Base-by-base conservation (phyloP, 257 asterid genomes). In the Lycium ferocissimum region DNA sequence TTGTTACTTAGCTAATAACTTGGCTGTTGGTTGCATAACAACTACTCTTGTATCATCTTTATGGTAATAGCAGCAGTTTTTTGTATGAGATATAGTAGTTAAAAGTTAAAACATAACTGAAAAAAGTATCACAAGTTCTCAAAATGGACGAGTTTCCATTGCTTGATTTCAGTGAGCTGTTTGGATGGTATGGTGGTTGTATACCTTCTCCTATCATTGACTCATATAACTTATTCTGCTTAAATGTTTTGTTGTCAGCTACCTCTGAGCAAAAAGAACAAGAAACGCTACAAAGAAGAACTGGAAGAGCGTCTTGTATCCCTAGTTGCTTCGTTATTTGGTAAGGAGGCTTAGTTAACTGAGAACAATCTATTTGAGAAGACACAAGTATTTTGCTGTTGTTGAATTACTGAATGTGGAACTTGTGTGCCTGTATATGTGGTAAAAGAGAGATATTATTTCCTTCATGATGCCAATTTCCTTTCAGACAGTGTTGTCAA, bases 231-330 rank as follows among this genome's bases (percentile, higher is more conserved):
- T 53, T 26, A 78, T 76, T 78, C 22, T 78, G 49, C 47, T 76
- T 53, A 14, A 26, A 78, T 53, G 26, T 26, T 78, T 83, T 86
- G 81, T 85, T 83, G 8, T 82, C 86, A 97, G 99, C 81, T 95
- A 88, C 98, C 98, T 85, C 87, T 95, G 90, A 95, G 91, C 94
- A 97, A 97, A 94, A 97, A 95, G 91, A 93, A 94, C 92, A 96
- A 93, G 96, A 94, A 85, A 84, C 87, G 92, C 78, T 88, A 69
- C 49, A 92, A 91, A 84, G 99, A 97, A 91, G 99, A 97, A 89
- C 69, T 92, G 62, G 98, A 97, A 88, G 99, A 97, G 88, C 98
- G 98, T 63, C 98, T 97, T 83, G 88, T 97, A 79, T 97, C 98
- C 3, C 87, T 97, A 26, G 88, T 97, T 89, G 97, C 98, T 70